phyloP scores from a whole-genome alignment of 306 rosid genomes.

The Cucumis sativus region Cucumber_9930_V3 NC_026659.2:6216501-6217000 shows the following conservation, averaged over 20 bases:
- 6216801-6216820: not conserved
- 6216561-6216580: slow-evolving; percentile 65
- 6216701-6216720: slow-evolving; percentile 32
- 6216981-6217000: too few relatives aligned
- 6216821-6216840: not conserved
- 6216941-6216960: slow-evolving; percentile 32
- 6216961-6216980: not conserved
- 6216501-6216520: slow-evolving; percentile 46
- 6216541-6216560: slow-evolving; percentile 38
- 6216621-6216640: slow-evolving; percentile 52
- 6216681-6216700: slow-evolving; percentile 66
- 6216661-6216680: slow-evolving; percentile 71
- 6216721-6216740: slow-evolving; percentile 6
- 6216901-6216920: not conserved
- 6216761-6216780: slow-evolving; percentile 24
- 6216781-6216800: slow-evolving; percentile 42
- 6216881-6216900: not conserved
- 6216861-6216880: not conserved
- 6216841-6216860: slow-evolving; percentile 9
- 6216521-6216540: slow-evolving; percentile 61
- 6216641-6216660: slow-evolving; percentile 61
- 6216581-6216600: slow-evolving; percentile 60
- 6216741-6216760: slow-evolving; percentile 20
- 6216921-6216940: slow-evolving; percentile 9
- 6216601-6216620: slow-evolving; percentile 65